phyloP scores from a whole-genome alignment of 2,329 filamentous ascomycete species.

The Cordyceps tenuipes region DNA sequence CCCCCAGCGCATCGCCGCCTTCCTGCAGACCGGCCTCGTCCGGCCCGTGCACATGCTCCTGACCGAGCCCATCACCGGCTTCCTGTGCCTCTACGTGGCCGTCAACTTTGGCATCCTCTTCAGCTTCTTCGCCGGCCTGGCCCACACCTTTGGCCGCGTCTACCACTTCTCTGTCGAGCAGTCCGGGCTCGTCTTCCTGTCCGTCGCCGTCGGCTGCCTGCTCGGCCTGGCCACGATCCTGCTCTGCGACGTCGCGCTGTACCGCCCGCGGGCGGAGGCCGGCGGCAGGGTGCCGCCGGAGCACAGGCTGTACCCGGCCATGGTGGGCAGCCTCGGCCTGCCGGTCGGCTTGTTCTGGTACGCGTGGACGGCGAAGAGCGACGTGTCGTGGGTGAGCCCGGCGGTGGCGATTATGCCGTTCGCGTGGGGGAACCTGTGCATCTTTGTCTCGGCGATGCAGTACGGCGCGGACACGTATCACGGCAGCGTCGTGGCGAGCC shows the following conservation, averaged over 20 bases:
- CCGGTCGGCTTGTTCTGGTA: constrained; percentile 52
- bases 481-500: constrained; percentile 46
- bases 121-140: constrained; percentile 43
- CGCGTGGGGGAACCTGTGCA: constrained; percentile 50
- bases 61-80: constrained; percentile 54
- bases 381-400: constrained; percentile 42
- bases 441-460: constrained; percentile 45
- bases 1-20: constrained; percentile 20
- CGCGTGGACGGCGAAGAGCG: constrained; percentile 43
- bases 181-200: constrained; percentile 36
- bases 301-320: constrained; percentile 49
- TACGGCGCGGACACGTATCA: constrained; percentile 51
- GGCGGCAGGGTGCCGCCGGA: constrained; percentile 39
- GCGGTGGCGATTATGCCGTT: constrained; percentile 46
- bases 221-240: constrained; percentile 34
- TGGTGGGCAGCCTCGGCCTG: constrained; percentile 47
- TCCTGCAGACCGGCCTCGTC: constrained; percentile 35
- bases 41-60: constrained; percentile 51
- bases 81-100: constrained; percentile 41
- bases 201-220: constrained; percentile 36
- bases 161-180: constrained; percentile 38
- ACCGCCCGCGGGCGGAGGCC: constrained; percentile 28
- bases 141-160: constrained; percentile 36
- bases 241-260: constrained; percentile 34
- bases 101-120: constrained; percentile 45